These are phyloP conservation scores for Ambrosia hybrid DNA, from an alignment of 140 eudicot species.

Conservation along the genomic window DNA sequence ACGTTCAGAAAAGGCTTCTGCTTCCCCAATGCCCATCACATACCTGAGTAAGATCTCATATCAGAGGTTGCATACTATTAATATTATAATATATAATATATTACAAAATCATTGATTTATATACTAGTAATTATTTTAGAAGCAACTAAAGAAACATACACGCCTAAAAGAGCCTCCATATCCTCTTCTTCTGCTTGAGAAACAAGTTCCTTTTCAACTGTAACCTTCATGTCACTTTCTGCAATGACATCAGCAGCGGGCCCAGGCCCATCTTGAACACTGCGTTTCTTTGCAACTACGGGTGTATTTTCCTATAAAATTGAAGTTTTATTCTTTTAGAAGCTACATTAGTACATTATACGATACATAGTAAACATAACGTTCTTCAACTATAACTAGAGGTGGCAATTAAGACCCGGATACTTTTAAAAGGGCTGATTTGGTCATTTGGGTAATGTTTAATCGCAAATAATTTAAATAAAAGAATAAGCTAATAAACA, in stretches of 20 bases:
- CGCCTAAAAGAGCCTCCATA: slow-evolving; percentile 98
- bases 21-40: slow-evolving; percentile 99
- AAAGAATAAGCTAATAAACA: not conserved
- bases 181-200: slow-evolving; percentile 99
- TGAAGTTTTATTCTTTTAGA: not conserved
- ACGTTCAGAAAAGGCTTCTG: slow-evolving; percentile 96
- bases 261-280: slow-evolving; percentile 69
- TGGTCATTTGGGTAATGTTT: not conserved
- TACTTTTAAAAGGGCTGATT: not conserved
- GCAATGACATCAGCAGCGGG: slow-evolving; percentile 44
- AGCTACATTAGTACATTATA: not conserved
- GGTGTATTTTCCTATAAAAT: slow-evolving; percentile 73
- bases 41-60: slow-evolving; percentile 55
- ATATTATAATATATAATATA: not conserved
- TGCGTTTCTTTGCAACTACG: slow-evolving; percentile 49
- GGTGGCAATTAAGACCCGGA: not conserved
- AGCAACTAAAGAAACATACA: slow-evolving; percentile 56
- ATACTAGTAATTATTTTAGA: slow-evolving; percentile 2
- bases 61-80: not conserved
- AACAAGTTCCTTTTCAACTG: slow-evolving; percentile 96
- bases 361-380: not conserved
- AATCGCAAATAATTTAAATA: not conserved
- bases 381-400: not conserved
- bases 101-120: slow-evolving; percentile 10
- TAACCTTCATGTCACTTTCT: slow-evolving; percentile 76